Evolutionary conservation across 371 early-diverging fungal genomes (phyloP).

Genomic region (Mortierella sp.): DNA sequence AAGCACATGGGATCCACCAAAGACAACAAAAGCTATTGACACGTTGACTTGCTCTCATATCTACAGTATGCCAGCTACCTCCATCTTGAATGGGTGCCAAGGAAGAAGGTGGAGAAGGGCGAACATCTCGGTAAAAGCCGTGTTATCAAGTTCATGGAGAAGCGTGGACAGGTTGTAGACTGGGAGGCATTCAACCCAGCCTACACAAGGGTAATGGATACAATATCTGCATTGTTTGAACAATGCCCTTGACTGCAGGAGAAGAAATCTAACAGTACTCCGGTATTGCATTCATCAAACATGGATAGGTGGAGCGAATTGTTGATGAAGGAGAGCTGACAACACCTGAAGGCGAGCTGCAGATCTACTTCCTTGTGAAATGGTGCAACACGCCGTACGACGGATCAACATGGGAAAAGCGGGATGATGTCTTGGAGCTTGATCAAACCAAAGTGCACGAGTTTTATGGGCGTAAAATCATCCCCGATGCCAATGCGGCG

Average conservation of each 20-base stretch:
- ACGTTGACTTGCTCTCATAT: conserved; percentile 37
- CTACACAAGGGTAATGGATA: conserved; percentile 52
- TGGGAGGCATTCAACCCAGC: conserved; percentile 69
- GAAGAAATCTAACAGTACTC: background rate
- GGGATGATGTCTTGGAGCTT: conserved; percentile 67
- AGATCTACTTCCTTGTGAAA: conserved; percentile 86
- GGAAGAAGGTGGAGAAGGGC: conserved; percentile 67
- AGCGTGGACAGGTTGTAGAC: conserved; percentile 64
- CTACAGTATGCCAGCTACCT: conserved; percentile 73
- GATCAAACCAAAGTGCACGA: conserved; percentile 60
- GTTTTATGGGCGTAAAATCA: conserved; percentile 60
- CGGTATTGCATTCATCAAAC: background rate
- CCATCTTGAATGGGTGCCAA: conserved; percentile 88
- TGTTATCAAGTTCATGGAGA: conserved; percentile 80
- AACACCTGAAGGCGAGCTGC: conserved; percentile 64
- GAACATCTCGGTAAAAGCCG: conserved; percentile 82
- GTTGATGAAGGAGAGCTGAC: conserved; percentile 86
- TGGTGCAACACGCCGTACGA: conserved; percentile 95
- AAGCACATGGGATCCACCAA: background rate
- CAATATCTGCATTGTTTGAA: background rate
- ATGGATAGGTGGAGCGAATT: conserved; percentile 74
- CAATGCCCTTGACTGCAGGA: background rate
- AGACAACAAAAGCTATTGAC: background rate
- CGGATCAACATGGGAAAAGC: conserved; percentile 87
- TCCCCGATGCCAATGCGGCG: conserved; percentile 59